Base-by-base conservation (phyloP, 1,284 basidiomycete species). In the Phellopilus nigrolimitatus region DNA sequence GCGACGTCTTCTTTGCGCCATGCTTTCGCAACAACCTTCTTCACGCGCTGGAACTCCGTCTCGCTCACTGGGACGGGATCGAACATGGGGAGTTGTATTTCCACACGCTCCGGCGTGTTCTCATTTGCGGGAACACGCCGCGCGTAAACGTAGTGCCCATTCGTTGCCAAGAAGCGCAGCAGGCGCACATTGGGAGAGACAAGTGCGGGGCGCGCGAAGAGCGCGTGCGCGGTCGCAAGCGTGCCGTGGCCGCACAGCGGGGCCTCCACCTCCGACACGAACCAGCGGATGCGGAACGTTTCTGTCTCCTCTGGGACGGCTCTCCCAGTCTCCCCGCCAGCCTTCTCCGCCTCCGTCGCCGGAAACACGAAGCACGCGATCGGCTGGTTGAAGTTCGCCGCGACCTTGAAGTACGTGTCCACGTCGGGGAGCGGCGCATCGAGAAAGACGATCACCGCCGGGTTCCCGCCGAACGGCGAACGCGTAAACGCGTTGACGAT, bases 231-330 rank as follows among this genome's bases (percentile, higher is more conserved):
- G 3, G 74, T 65, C 0, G 75, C 77, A 27, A 80, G 59, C 1
- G 74, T 72, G 3, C 66, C 79, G 57, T 80, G 79, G 22, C 78
- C 77, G 55, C 78, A 79, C 7, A 79, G 51, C 3, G 66, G 58
- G 1, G 65, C 49, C 59, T 76, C 73, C 5, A 39, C 17, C 21
- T 36, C 57, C 0, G 68, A 33, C 1, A 66, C 60, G 57, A 76
- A 70, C 66, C 68, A 79, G 30, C 72, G 68, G 10, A 77, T 64
- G 25, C 57, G 56, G 53, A 71, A 72, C 10, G 59, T 61, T 17
- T n/a, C n/a, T n/a, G n/a, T n/a, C n/a, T n/a, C n/a, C n/a, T n/a
- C n/a, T n/a, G n/a, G n/a, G n/a, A n/a, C n/a, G n/a, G n/a, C n/a
- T n/a, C n/a, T n/a, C n/a, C n/a, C n/a, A n/a, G n/a, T n/a, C n/a